Percentiles rank a stretch among this genome's conserved stretches.
Conservation (phyloP, 2,329 filamentous ascomycete species). For the Cladosporium sp. region DNA sequence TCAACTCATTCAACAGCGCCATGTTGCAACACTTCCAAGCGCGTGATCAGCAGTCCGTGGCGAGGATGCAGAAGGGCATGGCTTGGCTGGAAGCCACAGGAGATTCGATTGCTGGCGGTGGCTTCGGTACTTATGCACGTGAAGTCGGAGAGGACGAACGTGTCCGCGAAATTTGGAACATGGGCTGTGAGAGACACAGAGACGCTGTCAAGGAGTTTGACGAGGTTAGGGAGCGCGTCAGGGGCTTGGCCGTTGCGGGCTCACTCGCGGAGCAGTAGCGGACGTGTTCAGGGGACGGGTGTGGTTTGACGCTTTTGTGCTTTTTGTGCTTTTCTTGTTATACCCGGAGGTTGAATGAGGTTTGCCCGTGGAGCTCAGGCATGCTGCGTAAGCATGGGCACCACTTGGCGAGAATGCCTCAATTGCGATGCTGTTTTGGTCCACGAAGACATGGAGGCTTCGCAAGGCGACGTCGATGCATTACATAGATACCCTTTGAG, state of each 20-base stretch:
- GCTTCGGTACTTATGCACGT: conserved; percentile 59
- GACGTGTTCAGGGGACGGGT: not conserved
- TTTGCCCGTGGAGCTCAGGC: not conserved
- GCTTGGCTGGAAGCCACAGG: conserved; percentile 56
- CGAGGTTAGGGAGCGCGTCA: conserved; percentile 47
- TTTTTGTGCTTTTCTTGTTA: not conserved
- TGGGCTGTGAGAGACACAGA: conserved; percentile 62
- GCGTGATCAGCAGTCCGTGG: conserved; percentile 46
- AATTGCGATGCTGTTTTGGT: not conserved
- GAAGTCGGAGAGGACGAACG: conserved; percentile 65
- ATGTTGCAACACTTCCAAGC: conserved; percentile 58
- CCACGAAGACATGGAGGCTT: not conserved
- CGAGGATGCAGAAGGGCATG: conserved; percentile 40
- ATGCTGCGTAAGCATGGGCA: not conserved
- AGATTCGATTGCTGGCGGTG: conserved; percentile 43
- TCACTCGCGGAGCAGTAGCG: conserved; percentile 25
- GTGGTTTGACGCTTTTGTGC: not conserved
- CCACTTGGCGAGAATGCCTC: not conserved
- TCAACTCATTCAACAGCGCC: conserved; percentile 54
- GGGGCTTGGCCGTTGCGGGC: conserved; percentile 24
- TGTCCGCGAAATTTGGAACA: conserved; percentile 61
- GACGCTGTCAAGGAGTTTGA: conserved; percentile 60
- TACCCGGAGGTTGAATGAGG: not conserved
- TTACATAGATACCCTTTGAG: not conserved
- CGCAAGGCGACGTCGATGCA: not conserved